Evolutionary conservation across 78 protist genomes (phyloP).

Genomic region (Isochrysis galbana): DNA sequence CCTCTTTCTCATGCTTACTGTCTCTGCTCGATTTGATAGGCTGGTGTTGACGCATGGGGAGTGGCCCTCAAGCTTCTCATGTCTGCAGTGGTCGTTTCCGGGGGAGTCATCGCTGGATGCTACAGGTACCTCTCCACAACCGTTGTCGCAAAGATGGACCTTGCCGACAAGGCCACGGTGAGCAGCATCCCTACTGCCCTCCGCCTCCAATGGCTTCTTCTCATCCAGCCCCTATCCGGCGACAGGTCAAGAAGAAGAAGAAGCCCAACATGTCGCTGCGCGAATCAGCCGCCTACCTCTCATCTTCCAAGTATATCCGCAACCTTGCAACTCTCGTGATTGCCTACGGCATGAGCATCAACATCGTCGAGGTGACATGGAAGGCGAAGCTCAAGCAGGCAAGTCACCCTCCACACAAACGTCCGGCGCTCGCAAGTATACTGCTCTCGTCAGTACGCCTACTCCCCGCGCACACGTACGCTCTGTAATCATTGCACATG

Average conservation of each 20-base stretch:
- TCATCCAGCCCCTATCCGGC: too few relatives aligned
- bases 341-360: slow-evolving; percentile 26
- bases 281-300: background rate
- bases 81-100: background rate
- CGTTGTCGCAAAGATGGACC: background rate
- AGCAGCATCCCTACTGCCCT: too few relatives aligned
- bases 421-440: too few relatives aligned
- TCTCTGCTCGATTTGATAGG: too few relatives aligned
- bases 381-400: slow-evolving; percentile 12
- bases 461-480: background rate
- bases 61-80: background rate
- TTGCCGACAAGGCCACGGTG: background rate
- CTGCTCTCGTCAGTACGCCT: too few relatives aligned
- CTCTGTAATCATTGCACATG: background rate
- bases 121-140: background rate
- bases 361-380: slow-evolving; percentile 23
- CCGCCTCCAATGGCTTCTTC: too few relatives aligned
- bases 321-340: background rate
- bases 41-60: slow-evolving; percentile 15
- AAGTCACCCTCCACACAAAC: background rate
- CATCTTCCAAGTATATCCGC: background rate
- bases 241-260: too few relatives aligned
- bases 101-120: background rate
- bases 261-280: background rate
- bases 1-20: too few relatives aligned